Percentiles rank a stretch among this genome's conserved stretches.
These are phyloP conservation scores for Tuber indicum DNA, from an alignment of 495 filamentous ascomycete species.

Conservation along the genomic window DNA sequence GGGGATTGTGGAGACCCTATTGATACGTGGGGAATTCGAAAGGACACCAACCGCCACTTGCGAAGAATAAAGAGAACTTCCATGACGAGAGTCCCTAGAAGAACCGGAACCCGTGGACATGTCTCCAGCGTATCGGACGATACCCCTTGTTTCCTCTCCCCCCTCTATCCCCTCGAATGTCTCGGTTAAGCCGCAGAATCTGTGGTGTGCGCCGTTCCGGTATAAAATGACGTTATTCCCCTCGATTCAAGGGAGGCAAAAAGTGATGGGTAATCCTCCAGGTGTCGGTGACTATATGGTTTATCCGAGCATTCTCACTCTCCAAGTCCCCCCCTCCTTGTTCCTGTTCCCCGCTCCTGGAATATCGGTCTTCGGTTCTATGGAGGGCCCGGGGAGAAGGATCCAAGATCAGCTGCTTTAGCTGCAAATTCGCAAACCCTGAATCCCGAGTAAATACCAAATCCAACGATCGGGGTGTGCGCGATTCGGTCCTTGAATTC, in stretches of 20 bases:
- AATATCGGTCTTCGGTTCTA: not conserved
- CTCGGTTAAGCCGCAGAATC: slow-evolving; percentile 18
- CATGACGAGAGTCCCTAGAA: slow-evolving; percentile 33
- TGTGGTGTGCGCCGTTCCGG: slow-evolving; percentile 8
- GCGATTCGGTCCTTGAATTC: not conserved
- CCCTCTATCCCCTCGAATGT: slow-evolving; percentile 14
- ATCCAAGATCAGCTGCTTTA: not conserved
- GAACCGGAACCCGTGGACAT: slow-evolving; percentile 37
- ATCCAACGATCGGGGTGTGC: not conserved
- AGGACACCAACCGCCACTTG: slow-evolving; percentile 15
- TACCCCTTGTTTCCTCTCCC: slow-evolving; percentile 7
- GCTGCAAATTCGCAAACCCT: not conserved
- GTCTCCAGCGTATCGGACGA: slow-evolving; percentile 31
- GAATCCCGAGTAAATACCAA: not conserved
- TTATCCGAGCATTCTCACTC: slow-evolving; percentile 27
- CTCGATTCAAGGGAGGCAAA: not conserved
- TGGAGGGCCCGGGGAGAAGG: not conserved
- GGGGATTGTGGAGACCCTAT: slow-evolving; percentile 19
- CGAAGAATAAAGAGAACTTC: slow-evolving; percentile 17
- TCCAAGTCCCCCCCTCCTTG: not conserved
- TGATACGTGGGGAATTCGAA: slow-evolving; percentile 24
- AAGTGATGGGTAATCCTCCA: not conserved
- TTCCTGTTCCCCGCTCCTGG: not conserved
- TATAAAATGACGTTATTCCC: slow-evolving; percentile 4
- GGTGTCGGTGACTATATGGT: not conserved